Evolutionary conservation across 192 early-diverging fungal species (phyloP).

Genomic region (Backusella westeae): DNA sequence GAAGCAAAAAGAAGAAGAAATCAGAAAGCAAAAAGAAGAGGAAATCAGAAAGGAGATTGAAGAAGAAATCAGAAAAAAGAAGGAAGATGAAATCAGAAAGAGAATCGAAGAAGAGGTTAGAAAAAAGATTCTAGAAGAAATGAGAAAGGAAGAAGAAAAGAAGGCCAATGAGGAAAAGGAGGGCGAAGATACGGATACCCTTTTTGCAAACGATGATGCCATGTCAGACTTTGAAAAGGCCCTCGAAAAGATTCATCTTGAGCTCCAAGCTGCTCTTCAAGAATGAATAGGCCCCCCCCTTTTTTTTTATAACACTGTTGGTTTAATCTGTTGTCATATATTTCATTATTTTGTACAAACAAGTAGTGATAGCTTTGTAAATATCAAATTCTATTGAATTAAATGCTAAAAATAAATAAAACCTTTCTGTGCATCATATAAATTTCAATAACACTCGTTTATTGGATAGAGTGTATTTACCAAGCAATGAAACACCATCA

Average conservation of each 20-base stretch:
- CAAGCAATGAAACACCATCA: too few relatives aligned
- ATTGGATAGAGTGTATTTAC: too few relatives aligned
- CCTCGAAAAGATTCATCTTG: not conserved
- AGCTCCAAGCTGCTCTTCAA: not conserved
- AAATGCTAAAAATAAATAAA: too few relatives aligned
- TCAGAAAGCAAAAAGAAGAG: too few relatives aligned
- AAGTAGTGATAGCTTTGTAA: not conserved
- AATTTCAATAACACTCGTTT: too few relatives aligned
- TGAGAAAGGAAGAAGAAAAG: not conserved
- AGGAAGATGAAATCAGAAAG: too few relatives aligned
- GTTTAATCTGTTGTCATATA: too few relatives aligned
- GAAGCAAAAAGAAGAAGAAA: too few relatives aligned
- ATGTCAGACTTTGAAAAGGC: conserved; percentile 3
- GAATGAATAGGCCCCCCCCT: not conserved
- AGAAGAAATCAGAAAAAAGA: too few relatives aligned
- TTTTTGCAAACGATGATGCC: not conserved
- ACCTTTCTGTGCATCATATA: too few relatives aligned
- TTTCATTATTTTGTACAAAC: not conserved
- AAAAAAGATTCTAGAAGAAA: not conserved
- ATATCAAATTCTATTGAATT: not conserved
- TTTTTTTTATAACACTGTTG: not conserved
- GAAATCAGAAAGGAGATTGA: too few relatives aligned
- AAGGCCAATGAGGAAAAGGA: not conserved
- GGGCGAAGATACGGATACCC: not conserved
- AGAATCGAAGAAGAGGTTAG: not conserved